These are phyloP conservation scores for Mikania micrantha DNA, from an alignment of 129 eudicot species.

Conservation along the genomic window DNA sequence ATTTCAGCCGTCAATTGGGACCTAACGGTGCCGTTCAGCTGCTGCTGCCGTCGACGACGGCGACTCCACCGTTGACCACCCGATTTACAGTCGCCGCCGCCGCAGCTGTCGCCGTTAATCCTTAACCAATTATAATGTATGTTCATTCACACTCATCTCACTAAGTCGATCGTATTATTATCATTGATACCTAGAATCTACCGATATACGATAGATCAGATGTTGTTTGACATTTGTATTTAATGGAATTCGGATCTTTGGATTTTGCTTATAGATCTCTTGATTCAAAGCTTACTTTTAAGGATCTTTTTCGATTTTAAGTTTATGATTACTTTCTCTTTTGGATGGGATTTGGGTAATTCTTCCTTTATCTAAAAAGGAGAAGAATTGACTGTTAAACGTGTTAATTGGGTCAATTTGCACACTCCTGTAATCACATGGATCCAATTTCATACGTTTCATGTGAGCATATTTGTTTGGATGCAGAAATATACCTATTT, in stretches of 20 bases:
- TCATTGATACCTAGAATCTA: not conserved
- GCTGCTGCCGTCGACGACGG: slow-evolving; percentile 13
- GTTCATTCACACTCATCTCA: slow-evolving; percentile 11
- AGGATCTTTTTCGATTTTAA: not conserved
- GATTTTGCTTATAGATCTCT: slow-evolving; percentile 17
- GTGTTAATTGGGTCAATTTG: not conserved
- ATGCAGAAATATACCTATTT: not conserved
- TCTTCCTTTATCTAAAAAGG: not conserved
- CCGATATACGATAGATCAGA: slow-evolving; percentile 8
- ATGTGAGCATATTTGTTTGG: not conserved
- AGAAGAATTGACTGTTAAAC: not conserved
- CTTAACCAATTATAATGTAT: slow-evolving; percentile 10
- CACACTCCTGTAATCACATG: not conserved
- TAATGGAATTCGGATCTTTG: slow-evolving; percentile 9
- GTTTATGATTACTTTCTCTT: not conserved
- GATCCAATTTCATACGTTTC: not conserved
- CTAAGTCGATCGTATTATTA: not conserved
- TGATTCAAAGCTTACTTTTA: slow-evolving; percentile 5
- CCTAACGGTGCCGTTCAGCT: slow-evolving; percentile 3
- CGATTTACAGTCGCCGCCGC: slow-evolving; percentile 12
- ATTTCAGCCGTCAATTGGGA: slow-evolving; percentile 11
- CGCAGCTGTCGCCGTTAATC: not conserved
- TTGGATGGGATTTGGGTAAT: not conserved
- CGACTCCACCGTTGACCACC: slow-evolving; percentile 13
- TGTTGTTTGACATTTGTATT: not conserved